Conservation (phyloP, 345 rosid species). For the Aurinia saxatilis region DNA sequence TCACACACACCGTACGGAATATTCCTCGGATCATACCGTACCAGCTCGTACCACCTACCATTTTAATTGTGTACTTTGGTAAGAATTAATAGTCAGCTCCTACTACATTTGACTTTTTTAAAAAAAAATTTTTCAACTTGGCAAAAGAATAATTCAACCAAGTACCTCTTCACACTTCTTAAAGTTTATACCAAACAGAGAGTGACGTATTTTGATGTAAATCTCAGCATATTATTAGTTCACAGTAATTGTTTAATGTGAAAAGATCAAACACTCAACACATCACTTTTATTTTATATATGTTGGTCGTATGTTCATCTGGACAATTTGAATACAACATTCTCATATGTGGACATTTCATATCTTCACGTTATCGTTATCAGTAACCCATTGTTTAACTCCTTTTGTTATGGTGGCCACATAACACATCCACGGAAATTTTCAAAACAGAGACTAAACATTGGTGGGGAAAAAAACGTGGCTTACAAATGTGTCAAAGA, state of each 20-base stretch:
- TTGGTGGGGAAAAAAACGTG: background rate
- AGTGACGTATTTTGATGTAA: background rate
- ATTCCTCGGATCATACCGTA: constrained; percentile 10
- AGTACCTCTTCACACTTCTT: too few species aligned
- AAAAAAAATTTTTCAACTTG: background rate
- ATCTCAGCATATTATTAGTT: background rate
- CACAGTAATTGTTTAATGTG: background rate
- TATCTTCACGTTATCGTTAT: too few species aligned
- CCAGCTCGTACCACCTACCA: background rate
- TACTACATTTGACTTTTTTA: background rate
- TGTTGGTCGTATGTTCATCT: too few species aligned
- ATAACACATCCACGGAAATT: too few species aligned
- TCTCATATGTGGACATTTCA: too few species aligned
- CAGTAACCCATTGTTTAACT: too few species aligned
- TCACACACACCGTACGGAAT: constrained; percentile 19
- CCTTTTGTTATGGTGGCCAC: too few species aligned
- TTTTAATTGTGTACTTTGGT: background rate
- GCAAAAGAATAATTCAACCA: background rate
- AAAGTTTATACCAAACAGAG: too few species aligned
- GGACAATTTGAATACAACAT: too few species aligned
- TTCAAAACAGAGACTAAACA: background rate
- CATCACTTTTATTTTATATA: too few species aligned
- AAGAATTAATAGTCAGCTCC: background rate
- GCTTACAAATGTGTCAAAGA: background rate
- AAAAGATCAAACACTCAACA: background rate